Evolutionary conservation across 2,329 filamentous ascomycete species (phyloP).

Genomic region (Metarhizium sp.): DNA sequence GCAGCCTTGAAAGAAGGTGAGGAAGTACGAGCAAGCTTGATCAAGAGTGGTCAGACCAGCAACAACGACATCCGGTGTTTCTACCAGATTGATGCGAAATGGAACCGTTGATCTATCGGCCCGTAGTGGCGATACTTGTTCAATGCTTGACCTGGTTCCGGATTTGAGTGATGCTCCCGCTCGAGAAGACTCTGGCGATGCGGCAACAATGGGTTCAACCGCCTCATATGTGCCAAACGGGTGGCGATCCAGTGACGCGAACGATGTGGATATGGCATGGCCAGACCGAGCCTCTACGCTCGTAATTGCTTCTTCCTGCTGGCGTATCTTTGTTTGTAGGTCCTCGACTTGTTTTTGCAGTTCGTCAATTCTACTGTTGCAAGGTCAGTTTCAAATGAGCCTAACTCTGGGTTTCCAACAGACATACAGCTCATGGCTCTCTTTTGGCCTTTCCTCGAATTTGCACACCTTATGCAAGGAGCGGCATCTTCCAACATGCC

Average conservation of each 20-base stretch:
- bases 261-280: background rate
- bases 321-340: background rate
- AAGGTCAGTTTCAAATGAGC: background rate
- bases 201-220: background rate
- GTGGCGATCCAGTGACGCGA: background rate
- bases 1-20: slow-evolving; percentile 12
- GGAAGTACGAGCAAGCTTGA: slow-evolving; percentile 14
- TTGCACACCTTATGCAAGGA: slow-evolving; percentile 12
- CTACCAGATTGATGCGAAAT: background rate
- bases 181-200: background rate
- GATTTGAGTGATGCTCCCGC: background rate
- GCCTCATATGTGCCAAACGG: background rate
- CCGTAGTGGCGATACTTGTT: background rate
- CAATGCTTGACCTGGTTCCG: background rate
- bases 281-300: background rate
- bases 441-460: slow-evolving; percentile 14
- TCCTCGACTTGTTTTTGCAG: background rate
- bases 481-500: slow-evolving; percentile 10
- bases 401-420: background rate
- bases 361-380: too few relatives aligned
- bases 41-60: slow-evolving; percentile 10
- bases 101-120: background rate
- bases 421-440: slow-evolving; percentile 12
- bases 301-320: background rate
- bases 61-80: slow-evolving; percentile 10